Conservation (phyloP, 2,329 filamentous ascomycete species). For the Lecanicillium sp. region DNA sequence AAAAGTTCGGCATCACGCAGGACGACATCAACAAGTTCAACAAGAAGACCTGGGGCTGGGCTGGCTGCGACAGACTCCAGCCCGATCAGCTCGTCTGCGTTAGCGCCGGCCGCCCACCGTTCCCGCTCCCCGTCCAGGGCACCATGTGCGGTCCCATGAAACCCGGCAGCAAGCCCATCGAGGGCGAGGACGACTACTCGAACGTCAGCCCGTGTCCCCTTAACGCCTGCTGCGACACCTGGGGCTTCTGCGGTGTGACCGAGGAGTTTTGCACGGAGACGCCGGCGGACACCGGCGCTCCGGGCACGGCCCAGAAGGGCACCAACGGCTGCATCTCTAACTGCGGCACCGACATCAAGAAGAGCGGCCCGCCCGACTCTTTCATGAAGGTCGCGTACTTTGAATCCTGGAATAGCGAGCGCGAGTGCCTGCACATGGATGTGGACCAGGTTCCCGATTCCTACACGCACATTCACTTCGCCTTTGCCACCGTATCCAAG, state of each 20-base stretch:
- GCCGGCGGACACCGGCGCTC: slow-evolving; percentile 24
- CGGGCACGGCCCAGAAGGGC: slow-evolving; percentile 28
- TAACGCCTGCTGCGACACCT: slow-evolving; percentile 29
- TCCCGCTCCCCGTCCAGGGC: slow-evolving; percentile 21
- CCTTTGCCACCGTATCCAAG: slow-evolving; percentile 19
- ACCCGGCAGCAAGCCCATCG: slow-evolving; percentile 16
- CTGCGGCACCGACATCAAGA: slow-evolving; percentile 23
- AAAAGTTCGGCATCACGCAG: background rate
- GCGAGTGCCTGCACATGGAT: slow-evolving; percentile 17
- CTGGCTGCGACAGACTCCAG: slow-evolving; percentile 17
- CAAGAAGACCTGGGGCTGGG: slow-evolving; percentile 24
- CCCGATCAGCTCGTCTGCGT: slow-evolving; percentile 21
- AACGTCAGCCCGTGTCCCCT: slow-evolving; percentile 26
- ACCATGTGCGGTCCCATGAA: slow-evolving; percentile 26
- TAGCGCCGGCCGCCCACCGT: slow-evolving; percentile 23
- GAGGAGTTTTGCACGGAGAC: slow-evolving; percentile 31
- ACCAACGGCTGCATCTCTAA: slow-evolving; percentile 25
- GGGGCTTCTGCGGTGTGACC: slow-evolving; percentile 37
- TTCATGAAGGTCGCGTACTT: slow-evolving; percentile 19
- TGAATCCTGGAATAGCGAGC: slow-evolving; percentile 12
- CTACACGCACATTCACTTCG: slow-evolving; percentile 21
- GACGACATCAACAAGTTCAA: slow-evolving; percentile 1
- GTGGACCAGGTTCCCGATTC: slow-evolving; percentile 19
- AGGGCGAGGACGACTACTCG: slow-evolving; percentile 14
- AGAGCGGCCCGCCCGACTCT: background rate